Percentiles rank a stretch among this genome's conserved stretches.
Evolutionary conservation across 306 rosid genomes (phyloP).

Genomic region (Trichosanthes cucumerina): DNA sequence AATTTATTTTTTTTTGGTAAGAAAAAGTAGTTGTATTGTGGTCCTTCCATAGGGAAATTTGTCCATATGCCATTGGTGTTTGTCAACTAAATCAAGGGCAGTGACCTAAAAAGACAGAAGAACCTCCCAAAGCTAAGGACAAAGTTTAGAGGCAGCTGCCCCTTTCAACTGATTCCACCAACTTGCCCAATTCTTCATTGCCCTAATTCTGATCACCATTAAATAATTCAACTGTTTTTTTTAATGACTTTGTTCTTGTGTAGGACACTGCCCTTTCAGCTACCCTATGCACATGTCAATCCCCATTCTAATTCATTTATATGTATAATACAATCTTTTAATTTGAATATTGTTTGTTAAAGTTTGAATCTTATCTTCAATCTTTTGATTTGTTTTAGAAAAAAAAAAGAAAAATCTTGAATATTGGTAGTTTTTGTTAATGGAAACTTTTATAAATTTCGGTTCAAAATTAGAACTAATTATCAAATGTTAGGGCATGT

Average conservation of each 20-base stretch:
- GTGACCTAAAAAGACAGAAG: conserved; percentile 30
- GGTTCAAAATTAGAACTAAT: no score
- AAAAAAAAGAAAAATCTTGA: no score
- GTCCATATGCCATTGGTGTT: conserved; percentile 39
- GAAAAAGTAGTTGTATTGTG: conserved; percentile 19
- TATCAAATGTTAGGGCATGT: no score
- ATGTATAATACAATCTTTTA: neutral
- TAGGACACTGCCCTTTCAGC: conserved; percentile 22
- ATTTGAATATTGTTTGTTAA: neutral
- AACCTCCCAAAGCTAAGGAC: conserved; percentile 72
- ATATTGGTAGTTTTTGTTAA: no score
- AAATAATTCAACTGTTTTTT: conserved; percentile 10
- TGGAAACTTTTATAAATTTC: no score
- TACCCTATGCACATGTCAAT: neutral
- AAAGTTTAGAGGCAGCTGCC: conserved; percentile 49
- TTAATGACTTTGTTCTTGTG: conserved; percentile 21
- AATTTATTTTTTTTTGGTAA: neutral
- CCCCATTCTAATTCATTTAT: neutral
- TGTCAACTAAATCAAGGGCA: conserved; percentile 32
- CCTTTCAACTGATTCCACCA: conserved; percentile 12
- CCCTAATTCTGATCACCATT: conserved; percentile 5
- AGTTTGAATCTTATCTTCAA: neutral
- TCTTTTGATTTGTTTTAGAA: no score
- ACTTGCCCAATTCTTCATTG: conserved; percentile 34
- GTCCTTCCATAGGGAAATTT: conserved; percentile 42